Evolutionary conservation across 257 asterid species (phyloP).

Genomic region (Nicotiana paniculata): DNA sequence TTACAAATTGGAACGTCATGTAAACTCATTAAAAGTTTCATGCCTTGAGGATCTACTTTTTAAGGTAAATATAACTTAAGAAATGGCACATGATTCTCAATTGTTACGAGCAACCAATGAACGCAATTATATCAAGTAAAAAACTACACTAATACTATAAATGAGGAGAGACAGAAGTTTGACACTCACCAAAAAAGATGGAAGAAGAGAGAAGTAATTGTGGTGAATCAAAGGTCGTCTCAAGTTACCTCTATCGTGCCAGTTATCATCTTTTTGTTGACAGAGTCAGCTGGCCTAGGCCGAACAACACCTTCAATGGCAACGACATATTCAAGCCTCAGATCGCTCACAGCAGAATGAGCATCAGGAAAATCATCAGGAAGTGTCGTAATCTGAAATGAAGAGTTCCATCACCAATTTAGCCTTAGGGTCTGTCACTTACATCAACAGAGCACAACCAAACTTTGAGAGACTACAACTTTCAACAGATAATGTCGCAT

Average conservation of each 20-base stretch:
- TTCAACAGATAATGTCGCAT: not conserved
- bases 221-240: not conserved
- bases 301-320: slow-evolving; percentile 86
- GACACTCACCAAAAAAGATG: not conserved
- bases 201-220: not conserved
- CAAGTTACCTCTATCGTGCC: slow-evolving; percentile 75
- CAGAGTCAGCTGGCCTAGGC: slow-evolving; percentile 66
- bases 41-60: not conserved
- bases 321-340: slow-evolving; percentile 89
- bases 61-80: not conserved
- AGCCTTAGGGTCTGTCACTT: not conserved
- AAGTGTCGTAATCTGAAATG: slow-evolving; percentile 70
- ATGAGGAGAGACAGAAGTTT: not conserved
- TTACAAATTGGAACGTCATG: not conserved
- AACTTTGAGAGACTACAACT: not conserved
- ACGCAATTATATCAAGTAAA: not conserved
- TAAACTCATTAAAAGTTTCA: not conserved
- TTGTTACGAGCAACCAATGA: not conserved
- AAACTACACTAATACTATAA: not conserved
- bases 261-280: slow-evolving; percentile 84
- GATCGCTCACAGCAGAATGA: slow-evolving; percentile 65
- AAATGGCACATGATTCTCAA: not conserved
- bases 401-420: not conserved
- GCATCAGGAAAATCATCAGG: slow-evolving; percentile 94
- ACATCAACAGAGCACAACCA: not conserved